These are phyloP conservation scores for Apiospora arundinis DNA, from an alignment of 2,329 filamentous ascomycete genomes.

Conservation along the genomic window DNA sequence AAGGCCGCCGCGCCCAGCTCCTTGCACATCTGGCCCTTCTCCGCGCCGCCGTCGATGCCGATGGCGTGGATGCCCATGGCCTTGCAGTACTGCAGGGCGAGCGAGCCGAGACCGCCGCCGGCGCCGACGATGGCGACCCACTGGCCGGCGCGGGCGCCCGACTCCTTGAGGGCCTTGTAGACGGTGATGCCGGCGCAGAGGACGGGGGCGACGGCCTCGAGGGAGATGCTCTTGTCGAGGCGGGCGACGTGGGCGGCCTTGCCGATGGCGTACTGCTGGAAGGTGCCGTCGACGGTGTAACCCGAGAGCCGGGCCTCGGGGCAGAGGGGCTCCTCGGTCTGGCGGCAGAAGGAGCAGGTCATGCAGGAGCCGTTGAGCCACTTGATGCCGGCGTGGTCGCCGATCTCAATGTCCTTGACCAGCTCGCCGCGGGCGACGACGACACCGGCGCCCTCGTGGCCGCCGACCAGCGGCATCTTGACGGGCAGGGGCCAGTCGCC, in stretches of 20 bases:
- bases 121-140: slow-evolving; percentile 85
- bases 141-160: slow-evolving; percentile 74
- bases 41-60: slow-evolving; percentile 82
- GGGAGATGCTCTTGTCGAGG: slow-evolving; percentile 76
- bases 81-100: slow-evolving; percentile 86
- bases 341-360: slow-evolving; percentile 81
- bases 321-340: slow-evolving; percentile 84
- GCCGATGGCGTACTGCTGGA: slow-evolving; percentile 90
- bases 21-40: slow-evolving; percentile 76
- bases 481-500: slow-evolving; percentile 88
- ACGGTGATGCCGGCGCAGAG: slow-evolving; percentile 88
- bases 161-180: slow-evolving; percentile 92
- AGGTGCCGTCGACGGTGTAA: slow-evolving; percentile 90
- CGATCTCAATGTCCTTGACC: slow-evolving; percentile 78
- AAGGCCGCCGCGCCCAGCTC: slow-evolving; percentile 74
- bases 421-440: slow-evolving; percentile 82
- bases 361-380: slow-evolving; percentile 93
- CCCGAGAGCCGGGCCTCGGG: slow-evolving; percentile 77
- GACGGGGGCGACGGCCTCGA: slow-evolving; percentile 80
- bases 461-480: slow-evolving; percentile 86
- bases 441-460: slow-evolving; percentile 79
- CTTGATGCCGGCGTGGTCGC: slow-evolving; percentile 87
- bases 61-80: slow-evolving; percentile 86
- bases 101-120: slow-evolving; percentile 76
- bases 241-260: slow-evolving; percentile 86